Evolutionary conservation across 1,284 basidiomycete genomes (phyloP), one percentile per base, ranked within the genome.

Genomic region (Cryptococcus sp.): DNA sequence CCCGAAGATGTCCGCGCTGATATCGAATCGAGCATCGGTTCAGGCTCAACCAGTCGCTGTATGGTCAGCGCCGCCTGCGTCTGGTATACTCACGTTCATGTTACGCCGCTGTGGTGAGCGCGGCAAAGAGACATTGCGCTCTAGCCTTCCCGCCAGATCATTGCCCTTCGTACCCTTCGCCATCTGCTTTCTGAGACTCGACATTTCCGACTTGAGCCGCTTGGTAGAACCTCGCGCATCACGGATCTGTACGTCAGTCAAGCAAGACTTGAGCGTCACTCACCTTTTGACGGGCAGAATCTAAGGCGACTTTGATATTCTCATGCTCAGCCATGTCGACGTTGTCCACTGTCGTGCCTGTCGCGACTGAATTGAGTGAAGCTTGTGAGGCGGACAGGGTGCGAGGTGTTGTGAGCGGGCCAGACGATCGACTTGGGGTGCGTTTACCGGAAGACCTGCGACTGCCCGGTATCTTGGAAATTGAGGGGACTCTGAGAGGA

Each of bases 61-160:
- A 17, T 8, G 20, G 35, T 49, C 7, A 38, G 20, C 35, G 71
- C 10, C 25, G 11, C 15, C 47, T 31, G n/a, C 15, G 49, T 23
- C 42, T n/a, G 50, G 22, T 19, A 2, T 7, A 74, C 79, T 62
- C 44, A 79, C 78, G 25, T 75, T 71, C 38, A 81, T 78, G 51
- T 80, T 73, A 3, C 78, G 65, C 56, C 70, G 71, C 20, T 77
- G 74, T 1, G 80, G 80, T 3, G 79, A 80, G 8, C 80, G 67
- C 3, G 79, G 75, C 23, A 81, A 44, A 6, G 68, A 68, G 1
- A 59, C 45, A 35, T 62, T 59, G 3, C 60, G 46, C 20, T 71
- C 68, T 5, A 68, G 20, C 13, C 56, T 42, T 8, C 54, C 51
- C 10, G 47, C 50, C 17, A 62, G 31, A 5, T 60, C 58, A 54